Base-by-base conservation (phyloP, 495 filamentous ascomycete genomes). In the Hypoxylon lenormandii region DNA sequence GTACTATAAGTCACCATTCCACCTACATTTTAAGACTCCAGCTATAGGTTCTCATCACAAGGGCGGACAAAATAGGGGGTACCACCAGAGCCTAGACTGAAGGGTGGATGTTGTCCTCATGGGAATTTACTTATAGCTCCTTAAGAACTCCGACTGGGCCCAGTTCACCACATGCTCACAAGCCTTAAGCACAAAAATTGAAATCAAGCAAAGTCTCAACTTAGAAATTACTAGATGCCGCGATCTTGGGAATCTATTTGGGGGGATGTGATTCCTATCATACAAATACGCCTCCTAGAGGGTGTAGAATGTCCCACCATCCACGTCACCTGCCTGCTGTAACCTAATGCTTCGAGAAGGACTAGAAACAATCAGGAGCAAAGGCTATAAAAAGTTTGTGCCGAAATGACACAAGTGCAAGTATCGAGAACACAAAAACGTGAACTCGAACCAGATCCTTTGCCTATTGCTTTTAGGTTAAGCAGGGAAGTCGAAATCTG, bases 311-410 rank as follows among this genome's bases (percentile, higher is more conserved):
- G 37, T 66, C 52, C 40, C 50, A 48, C 49, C 55, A 51, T 51
- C 50, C 61, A 52, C 53, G 30, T 33, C 1, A 33, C 60, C 45
- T 40, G 26, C 58, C 58, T 26, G 49, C 59, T 50, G 28, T 18
- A 42, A 28, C 60, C 55, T 28, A 48, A 40, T 63, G 53, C 49
- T 57, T 48, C 36, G 66, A 60, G 49, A 60, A 70, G 56, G 55
- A 70, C 55, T 50, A 56, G 13, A 38, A 46, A 61, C 51, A 45
- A 48, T 62, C 40, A 59, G 52, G 52, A 59, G 49, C 33, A 37
- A 63, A 73, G 52, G 69, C 66, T 70, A 66, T 15, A 6, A 61
- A 77, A 55, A 63, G 62, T 66, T 74, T 62, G 53, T 70, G 67
- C 71, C 26, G 51, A 62, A 60, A 69, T 22, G 30, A 64, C 49